Evolutionary conservation across 2,329 filamentous ascomycete species (phyloP), one percentile per base, ranked within the genome.

Genomic region (Hypoxylon sp.): DNA sequence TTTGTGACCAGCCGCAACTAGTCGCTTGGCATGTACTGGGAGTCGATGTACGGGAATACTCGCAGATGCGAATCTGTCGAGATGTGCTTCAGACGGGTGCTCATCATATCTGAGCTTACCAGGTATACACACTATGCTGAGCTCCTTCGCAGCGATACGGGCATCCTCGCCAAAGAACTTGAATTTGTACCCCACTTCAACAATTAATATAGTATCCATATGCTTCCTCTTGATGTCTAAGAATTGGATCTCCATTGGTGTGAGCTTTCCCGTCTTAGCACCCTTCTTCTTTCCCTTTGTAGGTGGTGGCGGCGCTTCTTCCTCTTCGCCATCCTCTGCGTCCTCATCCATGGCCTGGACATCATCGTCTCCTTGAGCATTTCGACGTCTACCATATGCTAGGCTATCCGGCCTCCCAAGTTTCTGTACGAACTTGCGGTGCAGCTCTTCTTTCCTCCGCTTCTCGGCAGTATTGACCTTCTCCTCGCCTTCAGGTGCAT

Each of bases 151-250:
- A 3, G 95, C 96, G 59, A 89, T 88, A 58, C 94, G 88, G 7
- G 96, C 96, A 82, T 99, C 96, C 75, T 98, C 95, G 10, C 96
- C 96, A 76, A 97, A 97, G 82, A 99, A 97, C 34, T 92, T 90
- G 81, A 97, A 99, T 78, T 99, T 99, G 82, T 99, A 99, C 55
- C 96, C 96, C 7, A 98, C 96, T 78, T 99, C 95, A 57, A 98
- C 90, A 11, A 98, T 92, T 59, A 99, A 85, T 19, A 99, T 75
- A 0, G 95, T 96, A 77, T 98, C 96, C 82, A 93, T 86, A 77
- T 98, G 90, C 73, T 95, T 93, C 66, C 90, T 87, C 82, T 99
- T 99, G 79, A 99, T 97, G 17, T 97, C 94, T 5, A 99, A 85
- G 63, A 97, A 92, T 75, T 98, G 96, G 43, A 92, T 87, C 79